Evolutionary conservation across 1,284 basidiomycete species (phyloP), one percentile per base, ranked within the genome.

Genomic region (Malassezia vespertilionis): DNA sequence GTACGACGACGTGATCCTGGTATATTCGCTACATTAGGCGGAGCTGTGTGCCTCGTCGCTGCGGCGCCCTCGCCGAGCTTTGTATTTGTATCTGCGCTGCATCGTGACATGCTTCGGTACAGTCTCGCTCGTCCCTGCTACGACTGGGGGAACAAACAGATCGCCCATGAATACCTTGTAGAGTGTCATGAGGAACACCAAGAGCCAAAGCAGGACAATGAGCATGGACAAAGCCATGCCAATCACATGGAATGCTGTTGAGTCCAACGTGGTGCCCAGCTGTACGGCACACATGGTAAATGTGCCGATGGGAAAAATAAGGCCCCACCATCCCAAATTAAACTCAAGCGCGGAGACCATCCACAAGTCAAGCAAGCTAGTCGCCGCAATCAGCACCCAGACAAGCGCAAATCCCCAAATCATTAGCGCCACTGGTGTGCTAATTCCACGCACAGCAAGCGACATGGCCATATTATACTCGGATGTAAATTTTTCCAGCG

Each of bases 401-500:
- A 72, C 64, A 8, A 76, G 42, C 0, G 70, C 74, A 21, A 75
- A 56, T 0, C 75, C 75, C 74, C 74, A 76, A 14, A 76, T 57
- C 21, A 73, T 54, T 4, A 76, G 55, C 6, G 69, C 71, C 2
- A 71, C 54, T 7, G 56, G 35, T 2, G 61, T 37, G 8, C 51
- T 48, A 32, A 46, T 44, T 2, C 46, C 61, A 34, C 58, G 58
- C 7, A 66, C 41, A 10, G 58, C 57, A 2, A 52, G 40, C n/a
- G 58, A 58, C 50, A 68, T 58, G 17, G 52, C 26, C 9, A 40
- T 42, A 2, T 57, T 53, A 3, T 52, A 48, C 8, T 54, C 40
- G 0, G 46, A n/a, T 26, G 52, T 44, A 15, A 50, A 42, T 2
- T 33, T 30, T 20, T 34, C 34, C 10, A 37, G 38, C 11, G 37